Evolutionary conservation across 257 asterid species (phyloP), one percentile per base, ranked within the genome.

Genomic region (Jacaranda copaia): DNA sequence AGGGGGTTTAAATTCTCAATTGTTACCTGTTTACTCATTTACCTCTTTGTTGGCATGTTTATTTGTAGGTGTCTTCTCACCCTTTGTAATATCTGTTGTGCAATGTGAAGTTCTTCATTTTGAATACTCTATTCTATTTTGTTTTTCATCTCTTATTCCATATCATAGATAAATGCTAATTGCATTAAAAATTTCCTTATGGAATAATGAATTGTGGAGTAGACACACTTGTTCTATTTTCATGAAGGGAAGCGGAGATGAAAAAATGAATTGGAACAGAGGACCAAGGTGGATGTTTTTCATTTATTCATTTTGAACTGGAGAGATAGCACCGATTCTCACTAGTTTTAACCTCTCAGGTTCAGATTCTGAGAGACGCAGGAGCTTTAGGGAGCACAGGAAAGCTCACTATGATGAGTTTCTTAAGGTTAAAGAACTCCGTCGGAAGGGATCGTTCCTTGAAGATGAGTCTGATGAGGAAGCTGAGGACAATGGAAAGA

Each of bases 351-450:
- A 40, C 48, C 63, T 72, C 49, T 74, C 81, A 89, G 97, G 75
- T 79, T 81, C 85, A 35, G 93, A 81, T 74, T 80, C 85, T 3
- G 96, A 83, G 83, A 89, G 85, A 74, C 87, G 89, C 66, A 86
- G 71, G 74, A 82, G 74, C 90, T 93, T 96, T 59, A 85, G 86
- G 86, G 97, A 93, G 85, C 97, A 85, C 4, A 83, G 99, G 70
- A 90, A 90, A 80, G 94, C 86, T 78, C 99, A 96, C 80, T 96
- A 96, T 63, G 93, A 96, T 8, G 99, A 96, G 87, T 96, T 86
- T 79, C 88, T 55, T 69, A 91, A 84, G 76, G 89, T 93, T 81
- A 88, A 72, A 79, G 98, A 93, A 80, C 86, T 88, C 66, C 91
- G 85, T 66, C 81, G 85, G 7, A 74, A 81, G 7, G 96, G 96